phyloP scores from a whole-genome alignment of 2,329 filamentous ascomycete genomes.

The Teratosphaeria zuluensis region DNA sequence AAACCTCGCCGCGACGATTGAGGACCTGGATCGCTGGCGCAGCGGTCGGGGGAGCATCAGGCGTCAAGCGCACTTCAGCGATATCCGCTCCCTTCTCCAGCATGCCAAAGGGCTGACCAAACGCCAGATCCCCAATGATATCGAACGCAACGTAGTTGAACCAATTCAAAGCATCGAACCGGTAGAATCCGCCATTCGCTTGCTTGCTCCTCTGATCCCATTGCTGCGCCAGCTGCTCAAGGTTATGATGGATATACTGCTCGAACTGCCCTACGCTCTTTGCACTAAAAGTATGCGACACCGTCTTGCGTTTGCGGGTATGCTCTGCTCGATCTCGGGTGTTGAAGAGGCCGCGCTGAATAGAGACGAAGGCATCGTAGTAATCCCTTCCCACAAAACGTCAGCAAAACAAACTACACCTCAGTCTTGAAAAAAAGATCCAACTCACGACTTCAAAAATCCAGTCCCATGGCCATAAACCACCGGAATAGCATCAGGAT shows the following conservation, averaged over 20 bases:
- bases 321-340: constrained; percentile 75
- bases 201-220: constrained; percentile 57
- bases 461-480: constrained; percentile 60
- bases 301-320: constrained; percentile 77
- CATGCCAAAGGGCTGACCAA: constrained; percentile 73
- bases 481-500: constrained; percentile 62
- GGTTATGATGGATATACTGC: constrained; percentile 74
- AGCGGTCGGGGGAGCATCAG: constrained; percentile 18
- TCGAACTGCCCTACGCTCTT: constrained; percentile 69
- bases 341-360: constrained; percentile 79
- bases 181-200: constrained; percentile 38
- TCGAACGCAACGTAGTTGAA: constrained; percentile 75
- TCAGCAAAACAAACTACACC: not conserved
- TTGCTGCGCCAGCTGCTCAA: constrained; percentile 61
- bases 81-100: constrained; percentile 53
- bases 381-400: constrained; percentile 51
- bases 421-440: not conserved
- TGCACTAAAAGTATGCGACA: constrained; percentile 76
- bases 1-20: constrained; percentile 80
- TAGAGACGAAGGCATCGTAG: constrained; percentile 86
- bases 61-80: constrained; percentile 22
- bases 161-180: constrained; percentile 57
- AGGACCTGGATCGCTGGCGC: constrained; percentile 68
- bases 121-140: constrained; percentile 51
- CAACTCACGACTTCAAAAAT: constrained; percentile 36